Conservation (phyloP, 2,329 filamentous ascomycete species). For the Talaromyces sp. region DNA sequence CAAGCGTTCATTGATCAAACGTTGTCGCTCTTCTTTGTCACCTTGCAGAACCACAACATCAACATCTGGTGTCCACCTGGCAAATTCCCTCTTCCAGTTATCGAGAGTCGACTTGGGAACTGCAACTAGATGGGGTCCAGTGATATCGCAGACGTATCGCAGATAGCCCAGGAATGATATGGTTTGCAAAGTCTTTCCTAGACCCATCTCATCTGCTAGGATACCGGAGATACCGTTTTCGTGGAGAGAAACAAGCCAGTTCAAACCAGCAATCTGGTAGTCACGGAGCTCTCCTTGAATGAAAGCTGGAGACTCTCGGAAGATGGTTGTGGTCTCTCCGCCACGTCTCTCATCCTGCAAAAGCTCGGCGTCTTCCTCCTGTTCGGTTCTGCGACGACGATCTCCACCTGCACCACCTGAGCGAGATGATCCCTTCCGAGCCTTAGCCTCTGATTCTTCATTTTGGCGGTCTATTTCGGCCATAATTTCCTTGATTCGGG, state of each 20-base stretch:
- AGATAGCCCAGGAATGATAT: constrained; percentile 96
- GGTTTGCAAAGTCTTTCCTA: constrained; percentile 96
- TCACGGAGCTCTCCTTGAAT: constrained; percentile 90
- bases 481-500: constrained; percentile 91
- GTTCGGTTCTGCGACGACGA: constrained; percentile 84
- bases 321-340: constrained; percentile 82
- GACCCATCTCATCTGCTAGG: constrained; percentile 96
- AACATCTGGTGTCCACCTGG: constrained; percentile 91
- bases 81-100: constrained; percentile 97
- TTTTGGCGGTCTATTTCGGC: constrained; percentile 93
- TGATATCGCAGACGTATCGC: constrained; percentile 85
- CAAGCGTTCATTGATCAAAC: constrained; percentile 87
- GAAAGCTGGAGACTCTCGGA: constrained; percentile 90
- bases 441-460: constrained; percentile 67
- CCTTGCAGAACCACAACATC: constrained; percentile 93
- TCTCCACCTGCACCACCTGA: constrained; percentile 82
- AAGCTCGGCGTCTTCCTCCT: constrained; percentile 93
- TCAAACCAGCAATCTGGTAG: constrained; percentile 92
- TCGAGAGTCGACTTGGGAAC: constrained; percentile 97
- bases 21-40: constrained; percentile 87
- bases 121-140: constrained; percentile 84
- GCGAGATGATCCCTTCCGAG: constrained; percentile 73
- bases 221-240: constrained; percentile 99
- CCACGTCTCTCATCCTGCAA: constrained; percentile 85
- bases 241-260: constrained; percentile 96